Base-by-base conservation (phyloP, 2,329 filamentous ascomycete genomes). In the Trichophyton benhamiae region DNA sequence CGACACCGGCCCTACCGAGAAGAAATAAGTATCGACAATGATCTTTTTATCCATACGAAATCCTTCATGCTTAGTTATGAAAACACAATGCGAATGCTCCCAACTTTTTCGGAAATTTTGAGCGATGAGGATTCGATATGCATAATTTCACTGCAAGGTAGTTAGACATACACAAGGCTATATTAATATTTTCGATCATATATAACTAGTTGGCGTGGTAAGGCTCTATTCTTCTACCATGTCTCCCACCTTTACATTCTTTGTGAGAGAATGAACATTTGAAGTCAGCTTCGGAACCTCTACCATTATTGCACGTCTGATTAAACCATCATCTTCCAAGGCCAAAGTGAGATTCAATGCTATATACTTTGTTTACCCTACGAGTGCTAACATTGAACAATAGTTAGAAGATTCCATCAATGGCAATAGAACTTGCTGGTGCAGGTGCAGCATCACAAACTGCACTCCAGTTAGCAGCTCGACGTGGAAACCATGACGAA, bases 401-500 rank as follows among this genome's bases (percentile, higher is more conserved):
- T 53, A 53, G 49, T 13, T 1, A 17, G 7, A 11, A 8, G 49
- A 25, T 15, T 33, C 8, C 17, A n/a, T n/a, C 13, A n/a, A 53
- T 30, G 49, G 49, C 49, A 15, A 53, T 53, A 30, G 49, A 53
- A 13, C 49, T 53, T 22, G 49, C 27, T 25, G 27, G 17, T 7
- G 17, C 11, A 15, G 22, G 13, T 33, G 17, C 25, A 15, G 15
- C 22, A 33, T 38, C 33, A 38, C 22, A 5, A 25, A 53, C 49
- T 30, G 49, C 25, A 30, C 49, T 53, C 13, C 49, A 53, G 33
- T 22, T 53, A 33, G 49, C 49, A 30, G 11, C 49, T 22, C 22
- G 49, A 17, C 15, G 97, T 69, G 91, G 92, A 0, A 87, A 91
- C 65, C 74, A 89, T 13, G 75, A 81, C 0, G 83, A 96, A 46